phyloP scores from a whole-genome alignment of 2,329 filamentous ascomycete genomes.

The Paecilomyces sp. region DNA sequence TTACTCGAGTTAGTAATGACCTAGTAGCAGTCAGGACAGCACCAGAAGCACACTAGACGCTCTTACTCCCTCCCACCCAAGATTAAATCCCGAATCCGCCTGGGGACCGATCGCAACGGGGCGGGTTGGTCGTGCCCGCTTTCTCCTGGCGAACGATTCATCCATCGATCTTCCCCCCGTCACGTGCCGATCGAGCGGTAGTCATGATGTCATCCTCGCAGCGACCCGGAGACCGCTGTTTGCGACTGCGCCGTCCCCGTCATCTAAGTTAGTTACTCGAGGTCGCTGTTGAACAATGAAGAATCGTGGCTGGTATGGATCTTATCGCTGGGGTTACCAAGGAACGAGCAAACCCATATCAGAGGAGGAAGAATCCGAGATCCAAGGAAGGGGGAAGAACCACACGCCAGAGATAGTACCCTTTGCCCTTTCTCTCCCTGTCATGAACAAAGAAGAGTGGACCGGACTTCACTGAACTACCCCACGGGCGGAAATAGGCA shows the following conservation, averaged over 20 bases:
- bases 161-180: background rate
- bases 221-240: background rate
- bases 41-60: background rate
- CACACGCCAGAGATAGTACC: background rate
- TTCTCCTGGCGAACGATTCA: background rate
- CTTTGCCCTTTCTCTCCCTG: background rate
- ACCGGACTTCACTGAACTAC: background rate
- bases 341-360: background rate
- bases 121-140: background rate
- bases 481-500: background rate
- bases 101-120: background rate
- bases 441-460: background rate
- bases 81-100: background rate
- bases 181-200: background rate
- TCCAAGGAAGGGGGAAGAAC: background rate
- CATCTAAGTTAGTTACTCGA: background rate
- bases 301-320: background rate
- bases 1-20: no score
- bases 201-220: background rate
- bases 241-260: background rate
- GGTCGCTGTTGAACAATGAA: background rate
- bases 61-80: no score
- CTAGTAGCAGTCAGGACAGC: background rate
- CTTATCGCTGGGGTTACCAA: background rate
- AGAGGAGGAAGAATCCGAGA: background rate